phyloP scores from a whole-genome alignment of 176 grass and related monocot species.

The Triticum monococcum region DNA sequence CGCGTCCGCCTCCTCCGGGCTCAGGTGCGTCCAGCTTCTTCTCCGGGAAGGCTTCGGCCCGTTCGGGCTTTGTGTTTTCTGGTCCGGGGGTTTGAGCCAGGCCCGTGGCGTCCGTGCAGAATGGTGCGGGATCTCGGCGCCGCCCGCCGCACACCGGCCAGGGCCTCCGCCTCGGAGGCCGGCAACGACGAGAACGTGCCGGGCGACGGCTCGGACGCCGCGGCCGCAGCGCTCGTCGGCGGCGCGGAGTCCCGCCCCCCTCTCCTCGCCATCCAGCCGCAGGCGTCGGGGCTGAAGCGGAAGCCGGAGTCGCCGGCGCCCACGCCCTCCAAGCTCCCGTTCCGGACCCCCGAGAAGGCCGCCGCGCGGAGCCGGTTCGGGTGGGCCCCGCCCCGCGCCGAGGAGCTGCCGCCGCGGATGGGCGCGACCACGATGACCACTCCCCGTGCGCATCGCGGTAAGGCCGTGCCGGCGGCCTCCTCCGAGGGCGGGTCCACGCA shows the following conservation, averaged over 20 bases:
- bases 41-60: background rate
- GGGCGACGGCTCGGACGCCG: constrained; percentile 14
- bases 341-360: constrained; percentile 82
- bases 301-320: constrained; percentile 60
- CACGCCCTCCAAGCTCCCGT: constrained; percentile 56
- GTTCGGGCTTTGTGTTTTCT: background rate
- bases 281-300: constrained; percentile 45
- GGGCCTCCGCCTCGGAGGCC: constrained; percentile 37
- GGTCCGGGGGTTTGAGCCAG: background rate
- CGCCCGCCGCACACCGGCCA: constrained; percentile 37
- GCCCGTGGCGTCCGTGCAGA: background rate
- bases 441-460: constrained; percentile 49
- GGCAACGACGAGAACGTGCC: constrained; percentile 58
- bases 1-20: constrained; percentile 19
- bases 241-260: constrained; percentile 11
- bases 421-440: constrained; percentile 26
- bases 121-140: constrained; percentile 63
- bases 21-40: constrained; percentile 27
- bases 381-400: constrained; percentile 44
- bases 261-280: constrained; percentile 45
- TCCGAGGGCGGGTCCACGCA: constrained; percentile 67
- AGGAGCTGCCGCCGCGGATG: constrained; percentile 42
- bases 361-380: constrained; percentile 59
- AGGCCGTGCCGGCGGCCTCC: constrained; percentile 24
- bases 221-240: background rate